Conservation (phyloP, 495 filamentous ascomycete genomes). For the Parathielavia hyrcaniae region DNA sequence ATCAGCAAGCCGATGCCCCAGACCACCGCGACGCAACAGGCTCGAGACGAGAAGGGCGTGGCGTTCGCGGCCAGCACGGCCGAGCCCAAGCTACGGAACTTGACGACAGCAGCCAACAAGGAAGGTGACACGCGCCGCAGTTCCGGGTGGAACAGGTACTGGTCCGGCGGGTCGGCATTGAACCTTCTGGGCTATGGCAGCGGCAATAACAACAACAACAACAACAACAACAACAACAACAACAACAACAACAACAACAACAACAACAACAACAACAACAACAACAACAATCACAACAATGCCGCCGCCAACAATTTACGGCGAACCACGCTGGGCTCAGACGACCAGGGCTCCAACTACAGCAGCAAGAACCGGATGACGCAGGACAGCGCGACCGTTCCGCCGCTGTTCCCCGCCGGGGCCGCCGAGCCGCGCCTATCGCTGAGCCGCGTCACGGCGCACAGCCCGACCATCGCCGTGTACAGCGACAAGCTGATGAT, state of each 20-base stretch:
- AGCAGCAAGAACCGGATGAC: slow-evolving; percentile 46
- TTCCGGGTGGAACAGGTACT: slow-evolving; percentile 57
- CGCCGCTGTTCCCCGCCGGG: slow-evolving; percentile 41
- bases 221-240: slow-evolving; percentile 16
- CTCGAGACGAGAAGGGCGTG: slow-evolving; percentile 37
- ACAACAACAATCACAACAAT: slow-evolving; percentile 11
- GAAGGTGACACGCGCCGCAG: slow-evolving; percentile 42
- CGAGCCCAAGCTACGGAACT: slow-evolving; percentile 35
- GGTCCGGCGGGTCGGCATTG: slow-evolving; percentile 51
- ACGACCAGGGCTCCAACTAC: slow-evolving; percentile 49
- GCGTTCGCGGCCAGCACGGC: slow-evolving; percentile 37
- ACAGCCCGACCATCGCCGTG: slow-evolving; percentile 61
- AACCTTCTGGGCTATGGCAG: slow-evolving; percentile 47
- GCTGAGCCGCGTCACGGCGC: slow-evolving; percentile 54
- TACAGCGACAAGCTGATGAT: slow-evolving; percentile 45
- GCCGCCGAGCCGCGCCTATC: slow-evolving; percentile 42
- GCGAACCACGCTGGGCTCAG: slow-evolving; percentile 41
- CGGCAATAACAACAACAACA: slow-evolving; percentile 20
- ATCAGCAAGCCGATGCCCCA: slow-evolving; percentile 51
- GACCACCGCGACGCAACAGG: slow-evolving; percentile 19
- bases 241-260: slow-evolving; percentile 15
- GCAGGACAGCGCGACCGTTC: slow-evolving; percentile 49
- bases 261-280: slow-evolving; percentile 21
- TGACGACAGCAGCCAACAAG: slow-evolving; percentile 21
- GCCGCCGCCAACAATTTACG: slow-evolving; percentile 29